These are phyloP conservation scores for Ganoderma multipileum DNA, from an alignment of 1,284 basidiomycete genomes.

Conservation along the genomic window DNA sequence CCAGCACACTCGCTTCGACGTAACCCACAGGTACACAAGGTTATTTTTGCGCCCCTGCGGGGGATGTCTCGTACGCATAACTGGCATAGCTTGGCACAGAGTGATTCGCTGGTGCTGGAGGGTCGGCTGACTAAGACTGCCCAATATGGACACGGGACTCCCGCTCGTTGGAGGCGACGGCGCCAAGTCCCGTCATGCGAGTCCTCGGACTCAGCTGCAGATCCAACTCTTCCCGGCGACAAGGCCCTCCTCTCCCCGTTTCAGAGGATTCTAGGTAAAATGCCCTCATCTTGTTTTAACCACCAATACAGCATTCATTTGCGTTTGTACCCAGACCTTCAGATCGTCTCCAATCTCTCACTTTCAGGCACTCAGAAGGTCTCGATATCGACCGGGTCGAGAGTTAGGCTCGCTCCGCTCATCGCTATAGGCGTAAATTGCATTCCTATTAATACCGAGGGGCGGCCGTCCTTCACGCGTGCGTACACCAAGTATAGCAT, in stretches of 20 bases:
- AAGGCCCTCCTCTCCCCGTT: not conserved
- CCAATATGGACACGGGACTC: not conserved
- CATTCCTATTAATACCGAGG: not conserved
- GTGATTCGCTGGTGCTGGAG: not conserved
- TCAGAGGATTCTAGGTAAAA: not conserved
- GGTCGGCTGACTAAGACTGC: not conserved
- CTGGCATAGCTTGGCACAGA: not conserved
- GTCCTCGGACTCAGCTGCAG: not conserved
- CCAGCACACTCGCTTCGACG: not conserved
- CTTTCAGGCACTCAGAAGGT: not conserved
- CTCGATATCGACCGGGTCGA: not conserved
- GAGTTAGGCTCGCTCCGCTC: not conserved
- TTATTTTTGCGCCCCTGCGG: not conserved
- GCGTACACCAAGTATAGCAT: not conserved
- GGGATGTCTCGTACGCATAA: not conserved
- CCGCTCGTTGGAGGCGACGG: not conserved
- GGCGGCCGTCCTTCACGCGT: not conserved
- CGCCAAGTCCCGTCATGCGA: not conserved
- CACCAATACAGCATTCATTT: not conserved
- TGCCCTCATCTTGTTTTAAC: not conserved
- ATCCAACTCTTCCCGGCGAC: not conserved
- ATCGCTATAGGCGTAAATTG: not conserved
- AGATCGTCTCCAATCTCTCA: not conserved
- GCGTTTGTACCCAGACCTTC: not conserved
- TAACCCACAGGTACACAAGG: not conserved